These are phyloP conservation scores for Hanseniaspora lachancei DNA, from an alignment of 805 yeast species.

Conservation along the genomic window DNA sequence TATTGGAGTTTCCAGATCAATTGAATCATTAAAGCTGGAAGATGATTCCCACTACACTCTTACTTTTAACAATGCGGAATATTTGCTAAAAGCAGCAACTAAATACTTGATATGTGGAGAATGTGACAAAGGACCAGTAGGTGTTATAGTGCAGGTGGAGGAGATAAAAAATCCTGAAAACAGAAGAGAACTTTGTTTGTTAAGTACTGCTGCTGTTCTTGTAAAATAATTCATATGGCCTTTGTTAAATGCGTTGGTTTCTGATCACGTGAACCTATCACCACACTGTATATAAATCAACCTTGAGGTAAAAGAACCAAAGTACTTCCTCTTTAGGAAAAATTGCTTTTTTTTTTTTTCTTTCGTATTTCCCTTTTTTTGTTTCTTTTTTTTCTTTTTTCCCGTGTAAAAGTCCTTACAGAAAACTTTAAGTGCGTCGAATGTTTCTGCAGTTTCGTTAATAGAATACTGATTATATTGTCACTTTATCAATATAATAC, in stretches of 20 bases:
- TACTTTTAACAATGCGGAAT: constrained; percentile 16
- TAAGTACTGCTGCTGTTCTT: constrained; percentile 2
- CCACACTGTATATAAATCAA: no score
- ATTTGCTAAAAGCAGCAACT: constrained; percentile 29
- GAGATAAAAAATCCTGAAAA: not conserved
- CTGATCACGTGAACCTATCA: not conserved
- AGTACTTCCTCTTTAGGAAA: not conserved
- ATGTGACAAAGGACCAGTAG: constrained; percentile 68
- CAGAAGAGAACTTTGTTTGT: constrained; percentile 1
- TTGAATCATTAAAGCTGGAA: constrained; percentile 10
- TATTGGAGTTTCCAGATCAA: constrained; percentile 49
- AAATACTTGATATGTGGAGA: constrained; percentile 57
- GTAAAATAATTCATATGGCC: not conserved
- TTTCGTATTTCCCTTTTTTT: not conserved
- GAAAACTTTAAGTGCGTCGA: not conserved
- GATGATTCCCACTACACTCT: constrained; percentile 18
- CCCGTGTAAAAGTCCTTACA: not conserved
- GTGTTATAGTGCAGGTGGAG: constrained; percentile 40
- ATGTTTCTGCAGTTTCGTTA: not conserved
- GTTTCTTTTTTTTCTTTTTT: not conserved
- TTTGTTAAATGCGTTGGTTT: not conserved
- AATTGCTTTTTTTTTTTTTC: not conserved
- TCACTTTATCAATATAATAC: not conserved
- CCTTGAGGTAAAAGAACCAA: not conserved
- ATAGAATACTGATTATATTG: no score